Evolutionary conservation across 495 filamentous ascomycete species (phyloP).

Genomic region (Penicillium canescens): DNA sequence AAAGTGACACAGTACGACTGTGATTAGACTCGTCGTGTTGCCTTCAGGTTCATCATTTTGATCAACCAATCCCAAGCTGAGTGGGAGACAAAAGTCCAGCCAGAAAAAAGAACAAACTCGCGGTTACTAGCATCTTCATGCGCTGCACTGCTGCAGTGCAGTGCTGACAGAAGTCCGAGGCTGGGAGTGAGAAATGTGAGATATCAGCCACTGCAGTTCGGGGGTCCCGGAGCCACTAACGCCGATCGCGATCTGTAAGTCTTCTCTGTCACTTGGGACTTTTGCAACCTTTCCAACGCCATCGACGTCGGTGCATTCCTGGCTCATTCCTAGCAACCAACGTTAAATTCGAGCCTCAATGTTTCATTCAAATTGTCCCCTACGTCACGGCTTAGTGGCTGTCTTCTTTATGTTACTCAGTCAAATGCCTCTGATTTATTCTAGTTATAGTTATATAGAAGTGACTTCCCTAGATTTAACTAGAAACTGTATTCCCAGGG

Average conservation of each 20-base stretch:
- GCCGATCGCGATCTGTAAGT: slow-evolving; percentile 3
- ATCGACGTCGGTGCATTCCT: slow-evolving; percentile 6
- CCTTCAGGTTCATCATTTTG: too few relatives aligned
- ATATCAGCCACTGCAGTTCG: slow-evolving; percentile 22
- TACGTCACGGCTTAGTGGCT: slow-evolving; percentile 3
- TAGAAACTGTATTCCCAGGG: background rate
- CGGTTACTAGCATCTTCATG: background rate
- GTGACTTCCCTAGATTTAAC: background rate
- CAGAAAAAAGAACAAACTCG: too few relatives aligned
- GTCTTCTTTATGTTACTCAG: background rate
- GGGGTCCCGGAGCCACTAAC: slow-evolving; percentile 22
- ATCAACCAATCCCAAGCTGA: too few relatives aligned
- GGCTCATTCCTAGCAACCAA: slow-evolving; percentile 18
- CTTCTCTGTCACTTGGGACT: slow-evolving; percentile 4
- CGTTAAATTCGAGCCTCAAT: slow-evolving; percentile 18
- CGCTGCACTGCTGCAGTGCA: background rate
- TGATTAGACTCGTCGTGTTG: background rate
- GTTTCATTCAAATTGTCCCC: slow-evolving; percentile 20
- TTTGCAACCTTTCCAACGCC: background rate
- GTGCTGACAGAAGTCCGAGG: slow-evolving; percentile 13
- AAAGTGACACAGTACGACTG: background rate
- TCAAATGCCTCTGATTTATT: too few relatives aligned
- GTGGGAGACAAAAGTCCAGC: too few relatives aligned
- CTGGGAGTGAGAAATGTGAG: slow-evolving; percentile 30
- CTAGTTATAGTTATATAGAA: background rate